phyloP scores from a whole-genome alignment of 2,329 filamentous ascomycete genomes.

The Clonostachys sp. region DNA sequence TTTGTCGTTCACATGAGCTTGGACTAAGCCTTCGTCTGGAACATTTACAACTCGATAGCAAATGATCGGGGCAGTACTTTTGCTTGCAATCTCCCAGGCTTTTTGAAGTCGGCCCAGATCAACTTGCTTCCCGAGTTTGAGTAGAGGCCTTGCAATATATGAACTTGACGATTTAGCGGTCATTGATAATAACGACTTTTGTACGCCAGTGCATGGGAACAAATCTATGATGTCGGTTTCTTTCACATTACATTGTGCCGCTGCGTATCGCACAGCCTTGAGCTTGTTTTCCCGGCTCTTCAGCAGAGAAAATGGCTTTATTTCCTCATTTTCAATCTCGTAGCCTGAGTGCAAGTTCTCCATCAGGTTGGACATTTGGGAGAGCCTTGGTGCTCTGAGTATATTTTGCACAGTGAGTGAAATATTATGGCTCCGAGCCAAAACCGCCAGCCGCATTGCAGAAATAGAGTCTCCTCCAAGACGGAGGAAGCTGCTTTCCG shows the following conservation, averaged over 20 bases:
- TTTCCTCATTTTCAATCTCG: too few species aligned
- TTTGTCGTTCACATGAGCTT: slow-evolving; percentile 29
- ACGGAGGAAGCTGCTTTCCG: slow-evolving; percentile 19
- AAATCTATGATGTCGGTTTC: too few species aligned
- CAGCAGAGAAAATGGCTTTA: too few species aligned
- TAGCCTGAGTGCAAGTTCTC: too few species aligned
- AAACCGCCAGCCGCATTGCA: slow-evolving; percentile 19
- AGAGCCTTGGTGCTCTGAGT: too few species aligned
- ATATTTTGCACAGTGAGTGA: too few species aligned
- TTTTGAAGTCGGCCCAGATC: neutral
- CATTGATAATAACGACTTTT: slow-evolving; percentile 1
- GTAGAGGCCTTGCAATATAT: neutral
- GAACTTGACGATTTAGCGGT: neutral
- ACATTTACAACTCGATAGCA: neutral
- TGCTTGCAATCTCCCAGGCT: neutral
- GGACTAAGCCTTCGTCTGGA: slow-evolving; percentile 24
- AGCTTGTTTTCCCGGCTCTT: too few species aligned
- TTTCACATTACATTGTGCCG: too few species aligned
- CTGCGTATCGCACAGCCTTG: too few species aligned
- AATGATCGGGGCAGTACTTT: neutral
- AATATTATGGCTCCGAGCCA: too few species aligned
- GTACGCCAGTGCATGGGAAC: slow-evolving; percentile 1
- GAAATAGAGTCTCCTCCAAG: slow-evolving; percentile 39
- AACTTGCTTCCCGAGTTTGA: neutral
- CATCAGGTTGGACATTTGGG: too few species aligned